Conservation (phyloP, 176 grass and related monocot genomes). For the Alopecurus myosuroides region DNA sequence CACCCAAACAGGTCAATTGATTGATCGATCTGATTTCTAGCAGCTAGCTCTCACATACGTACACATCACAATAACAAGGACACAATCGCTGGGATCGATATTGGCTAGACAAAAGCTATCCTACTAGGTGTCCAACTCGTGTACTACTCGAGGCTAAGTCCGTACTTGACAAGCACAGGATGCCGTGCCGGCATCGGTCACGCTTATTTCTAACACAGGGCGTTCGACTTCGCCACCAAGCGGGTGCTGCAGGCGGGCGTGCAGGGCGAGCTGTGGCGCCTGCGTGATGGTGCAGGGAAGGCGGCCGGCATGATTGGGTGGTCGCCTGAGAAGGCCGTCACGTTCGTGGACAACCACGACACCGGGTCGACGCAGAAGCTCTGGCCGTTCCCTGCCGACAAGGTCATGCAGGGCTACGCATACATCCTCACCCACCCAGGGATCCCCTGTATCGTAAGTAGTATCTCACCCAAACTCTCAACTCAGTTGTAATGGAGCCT, state of each 20-base stretch:
- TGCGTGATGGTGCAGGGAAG: constrained; percentile 49
- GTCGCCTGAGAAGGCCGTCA: constrained; percentile 13
- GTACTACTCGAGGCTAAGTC: too few relatives aligned
- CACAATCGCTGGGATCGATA: too few relatives aligned
- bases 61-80: too few relatives aligned
- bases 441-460: constrained; percentile 64
- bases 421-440: constrained; percentile 85
- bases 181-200: too few relatives aligned
- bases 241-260: constrained; percentile 60
- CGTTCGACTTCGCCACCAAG: constrained; percentile 86
- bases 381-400: constrained; percentile 74
- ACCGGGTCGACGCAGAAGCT: too few relatives aligned
- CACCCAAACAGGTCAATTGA: too few relatives aligned
- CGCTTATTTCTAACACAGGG: neutral
- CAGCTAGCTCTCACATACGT: too few relatives aligned
- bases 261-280: too few relatives aligned
- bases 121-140: too few relatives aligned
- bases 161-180: too few relatives aligned
- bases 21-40: too few relatives aligned
- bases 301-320: constrained; percentile 69
- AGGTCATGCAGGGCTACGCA: constrained; percentile 74
- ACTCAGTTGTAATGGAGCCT: neutral
- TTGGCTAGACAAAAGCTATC: too few relatives aligned
- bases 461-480: neutral
- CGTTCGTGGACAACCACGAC: constrained; percentile 82